A percentile compares a stretch with the other conserved stretches of the same genome.
Evolutionary conservation across 1,284 basidiomycete genomes (phyloP).

Genomic region (Pholiota adiposa): DNA sequence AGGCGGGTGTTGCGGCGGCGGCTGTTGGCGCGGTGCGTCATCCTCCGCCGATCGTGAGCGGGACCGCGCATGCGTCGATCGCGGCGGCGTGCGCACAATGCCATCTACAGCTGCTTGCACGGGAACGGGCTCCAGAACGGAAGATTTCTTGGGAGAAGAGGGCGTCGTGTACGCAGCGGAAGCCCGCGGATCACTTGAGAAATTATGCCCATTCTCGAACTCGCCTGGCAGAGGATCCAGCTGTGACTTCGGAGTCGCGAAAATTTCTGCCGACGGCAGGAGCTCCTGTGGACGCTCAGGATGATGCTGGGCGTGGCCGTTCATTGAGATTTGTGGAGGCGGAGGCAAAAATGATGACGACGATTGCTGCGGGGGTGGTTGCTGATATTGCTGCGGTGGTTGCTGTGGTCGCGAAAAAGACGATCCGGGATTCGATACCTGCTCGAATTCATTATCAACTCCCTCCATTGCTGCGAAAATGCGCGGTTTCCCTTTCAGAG

Average conservation of each 20-base stretch:
- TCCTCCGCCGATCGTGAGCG: neutral
- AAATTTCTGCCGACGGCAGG: constrained; percentile 21
- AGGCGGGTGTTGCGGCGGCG: constrained; percentile 16
- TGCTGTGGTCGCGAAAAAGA: constrained; percentile 9
- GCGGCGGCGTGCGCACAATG: constrained; percentile 16
- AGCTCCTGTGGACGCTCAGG: constrained; percentile 1
- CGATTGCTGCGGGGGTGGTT: constrained; percentile 2
- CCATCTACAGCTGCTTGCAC: constrained; percentile 2
- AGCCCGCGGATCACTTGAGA: constrained; percentile 5
- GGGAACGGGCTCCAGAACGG: neutral
- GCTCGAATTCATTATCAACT: constrained; percentile 16
- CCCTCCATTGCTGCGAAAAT: constrained; percentile 41
- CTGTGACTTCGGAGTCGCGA: constrained; percentile 16
- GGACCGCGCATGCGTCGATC: constrained; percentile 11
- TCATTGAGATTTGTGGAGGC: neutral
- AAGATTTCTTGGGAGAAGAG: constrained; percentile 5
- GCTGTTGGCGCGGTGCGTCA: constrained; percentile 14
- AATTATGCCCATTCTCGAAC: constrained; percentile 7
- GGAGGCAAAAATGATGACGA: constrained; percentile 3
- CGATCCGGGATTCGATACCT: neutral
- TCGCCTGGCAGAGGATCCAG: constrained; percentile 12
- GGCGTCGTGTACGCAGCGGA: constrained; percentile 8
- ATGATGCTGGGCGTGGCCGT: neutral
- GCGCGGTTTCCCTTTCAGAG: constrained; percentile 33
- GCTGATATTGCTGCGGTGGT: constrained; percentile 7